Conservation (phyloP, 78 protist species). For the Polysphondylium violaceum region DNA sequence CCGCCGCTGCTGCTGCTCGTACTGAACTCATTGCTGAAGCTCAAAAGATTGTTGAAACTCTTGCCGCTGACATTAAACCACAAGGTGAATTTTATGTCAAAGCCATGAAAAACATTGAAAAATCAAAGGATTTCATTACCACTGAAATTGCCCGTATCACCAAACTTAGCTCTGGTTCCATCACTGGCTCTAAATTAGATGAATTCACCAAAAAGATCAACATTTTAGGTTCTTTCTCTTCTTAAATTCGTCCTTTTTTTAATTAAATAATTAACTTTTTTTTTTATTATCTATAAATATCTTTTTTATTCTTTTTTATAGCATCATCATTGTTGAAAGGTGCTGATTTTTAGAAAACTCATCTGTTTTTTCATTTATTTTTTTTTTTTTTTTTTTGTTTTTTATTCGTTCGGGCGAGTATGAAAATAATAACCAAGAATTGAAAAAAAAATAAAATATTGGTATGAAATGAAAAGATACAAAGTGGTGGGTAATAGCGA, state of each 20-base stretch:
- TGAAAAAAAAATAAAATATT: too few relatives aligned
- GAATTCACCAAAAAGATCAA: conserved; percentile 81
- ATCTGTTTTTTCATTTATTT: too few relatives aligned
- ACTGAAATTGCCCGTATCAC: conserved; percentile 77
- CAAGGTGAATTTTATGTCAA: conserved; percentile 74
- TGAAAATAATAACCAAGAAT: too few relatives aligned
- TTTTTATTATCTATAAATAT: neutral
- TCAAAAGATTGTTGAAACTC: conserved; percentile 6
- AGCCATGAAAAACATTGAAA: conserved; percentile 71
- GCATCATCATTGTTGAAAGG: too few relatives aligned
- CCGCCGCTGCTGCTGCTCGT: conserved; percentile 52
- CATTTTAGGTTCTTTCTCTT: conserved; percentile 67
- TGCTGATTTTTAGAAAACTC: neutral
- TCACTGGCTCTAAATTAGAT: conserved; percentile 61
- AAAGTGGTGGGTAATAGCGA: too few relatives aligned
- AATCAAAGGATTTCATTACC: conserved; percentile 55
- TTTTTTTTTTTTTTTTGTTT: too few relatives aligned
- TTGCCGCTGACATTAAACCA: conserved; percentile 43
- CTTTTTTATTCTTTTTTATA: neutral
- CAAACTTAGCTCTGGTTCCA: conserved; percentile 56
- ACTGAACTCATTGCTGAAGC: conserved; percentile 52
- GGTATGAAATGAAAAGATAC: too few relatives aligned
- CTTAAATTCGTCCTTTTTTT: too few relatives aligned
- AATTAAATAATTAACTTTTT: too few relatives aligned
- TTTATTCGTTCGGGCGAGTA: neutral